Evolutionary conservation across 805 yeast genomes (phyloP).

Genomic region (Metschnikowia bowlesiae): DNA sequence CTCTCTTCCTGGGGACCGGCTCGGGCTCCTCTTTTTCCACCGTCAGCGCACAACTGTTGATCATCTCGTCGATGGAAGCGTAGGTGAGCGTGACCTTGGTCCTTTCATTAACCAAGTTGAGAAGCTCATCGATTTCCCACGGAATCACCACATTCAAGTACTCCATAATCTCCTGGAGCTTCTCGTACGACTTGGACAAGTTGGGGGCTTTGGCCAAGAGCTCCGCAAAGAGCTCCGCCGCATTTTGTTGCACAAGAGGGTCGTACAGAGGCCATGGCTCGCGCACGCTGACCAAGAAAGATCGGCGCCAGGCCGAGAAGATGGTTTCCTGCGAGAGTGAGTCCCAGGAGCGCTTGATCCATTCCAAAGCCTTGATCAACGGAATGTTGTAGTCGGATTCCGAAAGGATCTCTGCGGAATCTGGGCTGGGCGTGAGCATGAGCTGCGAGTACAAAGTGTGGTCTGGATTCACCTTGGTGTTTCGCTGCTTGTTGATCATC

Average conservation of each 20-base stretch:
- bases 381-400: slow-evolving; percentile 45
- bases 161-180: slow-evolving; percentile 42
- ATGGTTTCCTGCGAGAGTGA: slow-evolving; percentile 30
- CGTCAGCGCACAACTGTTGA: slow-evolving; percentile 56
- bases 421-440: slow-evolving; percentile 2
- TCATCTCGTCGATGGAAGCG: slow-evolving; percentile 56
- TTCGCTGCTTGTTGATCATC: slow-evolving; percentile 30
- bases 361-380: slow-evolving; percentile 52
- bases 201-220: slow-evolving; percentile 13
- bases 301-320: slow-evolving; percentile 31
- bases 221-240: slow-evolving; percentile 10
- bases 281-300: slow-evolving; percentile 28
- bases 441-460: slow-evolving; percentile 3
- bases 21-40: slow-evolving; percentile 8
- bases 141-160: slow-evolving; percentile 47
- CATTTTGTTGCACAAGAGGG: slow-evolving; percentile 8
- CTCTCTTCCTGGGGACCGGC: neutral
- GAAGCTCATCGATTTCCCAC: slow-evolving; percentile 54
- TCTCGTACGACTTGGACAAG: slow-evolving; percentile 32
- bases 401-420: slow-evolving; percentile 27
- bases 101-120: slow-evolving; percentile 46
- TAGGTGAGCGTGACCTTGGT: slow-evolving; percentile 43
- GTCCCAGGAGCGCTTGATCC: slow-evolving; percentile 58
- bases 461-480: slow-evolving; percentile 3
- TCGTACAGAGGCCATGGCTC: slow-evolving; percentile 28